Conservation (phyloP, 129 eudicot species). For the Chrysanthemum seticuspe region DNA sequence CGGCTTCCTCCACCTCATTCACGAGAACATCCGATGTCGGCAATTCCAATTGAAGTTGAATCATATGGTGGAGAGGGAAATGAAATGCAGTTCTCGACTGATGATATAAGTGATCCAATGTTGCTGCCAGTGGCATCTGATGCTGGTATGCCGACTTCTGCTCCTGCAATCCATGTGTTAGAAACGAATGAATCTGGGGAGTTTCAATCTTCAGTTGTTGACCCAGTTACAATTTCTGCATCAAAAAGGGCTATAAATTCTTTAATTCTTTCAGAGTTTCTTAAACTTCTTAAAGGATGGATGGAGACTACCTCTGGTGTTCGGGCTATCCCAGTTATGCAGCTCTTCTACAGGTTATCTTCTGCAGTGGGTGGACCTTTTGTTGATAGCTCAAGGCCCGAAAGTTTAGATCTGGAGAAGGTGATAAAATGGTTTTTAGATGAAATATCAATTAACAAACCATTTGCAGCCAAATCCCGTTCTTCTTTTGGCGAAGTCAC, state of each 20-base stretch:
- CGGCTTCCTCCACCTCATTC: conserved; percentile 96
- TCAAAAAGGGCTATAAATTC: conserved; percentile 98
- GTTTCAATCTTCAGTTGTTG: conserved; percentile 60
- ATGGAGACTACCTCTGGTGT: conserved; percentile 87
- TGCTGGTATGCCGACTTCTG: conserved; percentile 50
- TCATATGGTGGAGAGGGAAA: conserved; percentile 74
- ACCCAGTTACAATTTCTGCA: conserved; percentile 92
- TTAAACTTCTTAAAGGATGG: conserved; percentile 88
- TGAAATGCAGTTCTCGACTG: conserved; percentile 77
- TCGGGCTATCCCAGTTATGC: conserved; percentile 91
- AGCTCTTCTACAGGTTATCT: conserved; percentile 88
- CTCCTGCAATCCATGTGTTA: conserved; percentile 74
- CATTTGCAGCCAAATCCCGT: conserved; percentile 65
- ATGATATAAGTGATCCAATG: conserved; percentile 62
- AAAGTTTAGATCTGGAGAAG: conserved; percentile 76
- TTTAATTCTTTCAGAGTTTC: conserved; percentile 79
- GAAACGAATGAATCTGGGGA: conserved; percentile 72
- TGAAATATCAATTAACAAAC: conserved; percentile 64
- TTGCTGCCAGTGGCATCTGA: conserved; percentile 64
- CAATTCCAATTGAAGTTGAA: conserved; percentile 93
- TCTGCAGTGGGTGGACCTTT: conserved; percentile 99
- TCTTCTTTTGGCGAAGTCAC: conserved; percentile 86
- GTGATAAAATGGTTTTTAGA: conserved; percentile 85
- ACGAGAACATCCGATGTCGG: conserved; percentile 97
- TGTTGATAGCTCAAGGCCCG: conserved; percentile 67